phyloP scores from a whole-genome alignment of 768 basidiomycete species.

The Pluteus cervinus region DNA sequence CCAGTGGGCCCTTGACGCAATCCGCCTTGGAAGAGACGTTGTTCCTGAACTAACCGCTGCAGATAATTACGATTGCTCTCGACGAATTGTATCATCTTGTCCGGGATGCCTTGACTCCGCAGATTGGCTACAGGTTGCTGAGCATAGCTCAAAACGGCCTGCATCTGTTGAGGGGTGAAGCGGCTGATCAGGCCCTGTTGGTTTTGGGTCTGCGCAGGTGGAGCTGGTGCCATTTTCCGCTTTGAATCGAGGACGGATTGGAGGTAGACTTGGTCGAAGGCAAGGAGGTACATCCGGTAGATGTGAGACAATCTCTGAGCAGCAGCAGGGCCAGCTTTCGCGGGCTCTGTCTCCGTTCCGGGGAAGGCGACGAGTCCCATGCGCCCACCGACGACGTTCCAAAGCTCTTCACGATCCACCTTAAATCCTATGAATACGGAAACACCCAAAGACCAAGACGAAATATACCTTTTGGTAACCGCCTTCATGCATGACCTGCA shows the following conservation, averaged over 20 bases:
- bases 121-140: slow-evolving; percentile 43
- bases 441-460: slow-evolving; percentile 1
- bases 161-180: slow-evolving; percentile 30
- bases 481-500: slow-evolving; percentile 52
- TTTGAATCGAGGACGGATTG: slow-evolving; percentile 30
- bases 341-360: slow-evolving; percentile 52
- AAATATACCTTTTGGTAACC: slow-evolving; percentile 40
- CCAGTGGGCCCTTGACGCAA: slow-evolving; percentile 21
- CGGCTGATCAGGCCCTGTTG: not conserved
- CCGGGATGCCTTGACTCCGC: slow-evolving; percentile 41
- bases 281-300: slow-evolving; percentile 51
- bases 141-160: slow-evolving; percentile 42
- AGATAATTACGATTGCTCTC: slow-evolving; percentile 48
- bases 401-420: slow-evolving; percentile 51
- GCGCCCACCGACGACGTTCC: slow-evolving; percentile 63
- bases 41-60: slow-evolving; percentile 33
- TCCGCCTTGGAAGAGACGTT: slow-evolving; percentile 27
- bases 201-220: no score
- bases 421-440: slow-evolving; percentile 18
- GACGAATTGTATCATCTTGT: slow-evolving; percentile 47
- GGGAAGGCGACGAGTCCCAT: slow-evolving; percentile 65
- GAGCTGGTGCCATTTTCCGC: no score
- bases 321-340: slow-evolving; percentile 54
- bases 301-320: slow-evolving; percentile 55
- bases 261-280: slow-evolving; percentile 54